Evolutionary conservation across 345 rosid genomes (phyloP).

Genomic region (Moringa oleifera): DNA sequence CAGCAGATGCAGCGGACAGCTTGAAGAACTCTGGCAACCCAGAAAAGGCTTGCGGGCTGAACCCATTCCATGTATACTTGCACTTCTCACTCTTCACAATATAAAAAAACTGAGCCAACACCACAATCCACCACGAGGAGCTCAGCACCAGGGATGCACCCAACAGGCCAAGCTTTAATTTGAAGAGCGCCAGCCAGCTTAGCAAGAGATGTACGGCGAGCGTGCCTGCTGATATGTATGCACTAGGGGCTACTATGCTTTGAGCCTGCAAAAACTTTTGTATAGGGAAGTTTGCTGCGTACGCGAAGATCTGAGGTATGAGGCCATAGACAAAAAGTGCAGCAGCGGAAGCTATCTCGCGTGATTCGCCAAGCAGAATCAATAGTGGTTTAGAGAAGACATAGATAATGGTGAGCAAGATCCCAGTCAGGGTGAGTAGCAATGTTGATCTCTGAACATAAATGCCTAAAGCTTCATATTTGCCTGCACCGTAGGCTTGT

Average conservation of each 20-base stretch:
- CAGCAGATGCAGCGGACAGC: slow-evolving; percentile 59
- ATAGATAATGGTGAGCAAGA: slow-evolving; percentile 36
- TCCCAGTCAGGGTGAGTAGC: slow-evolving; percentile 42
- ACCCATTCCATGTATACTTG: slow-evolving; percentile 42
- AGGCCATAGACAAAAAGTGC: slow-evolving; percentile 50
- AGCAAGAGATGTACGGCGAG: slow-evolving; percentile 33
- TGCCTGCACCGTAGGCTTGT: slow-evolving; percentile 57
- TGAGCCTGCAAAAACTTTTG: slow-evolving; percentile 56
- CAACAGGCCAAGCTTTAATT: slow-evolving; percentile 35
- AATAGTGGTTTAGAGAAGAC: slow-evolving; percentile 41
- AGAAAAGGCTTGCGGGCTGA: slow-evolving; percentile 38
- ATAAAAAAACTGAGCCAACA: slow-evolving; percentile 48
- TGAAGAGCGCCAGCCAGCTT: slow-evolving; percentile 40
- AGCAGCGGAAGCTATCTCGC: slow-evolving; percentile 46
- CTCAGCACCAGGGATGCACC: slow-evolving; percentile 54
- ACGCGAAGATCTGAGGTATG: slow-evolving; percentile 60
- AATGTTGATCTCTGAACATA: slow-evolving; percentile 57
- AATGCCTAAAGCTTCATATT: slow-evolving; percentile 47
- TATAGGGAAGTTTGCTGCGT: slow-evolving; percentile 55
- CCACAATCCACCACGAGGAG: slow-evolving; percentile 53
- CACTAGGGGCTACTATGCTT: slow-evolving; percentile 56
- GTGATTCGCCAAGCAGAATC: slow-evolving; percentile 46
- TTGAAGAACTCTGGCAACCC: slow-evolving; percentile 40
- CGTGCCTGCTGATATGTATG: slow-evolving; percentile 42
- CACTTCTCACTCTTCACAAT: slow-evolving; percentile 38